Percentiles rank a stretch among this genome's conserved stretches.
Evolutionary conservation across 768 basidiomycete genomes (phyloP).

Genomic region (Suillus brevipes): DNA sequence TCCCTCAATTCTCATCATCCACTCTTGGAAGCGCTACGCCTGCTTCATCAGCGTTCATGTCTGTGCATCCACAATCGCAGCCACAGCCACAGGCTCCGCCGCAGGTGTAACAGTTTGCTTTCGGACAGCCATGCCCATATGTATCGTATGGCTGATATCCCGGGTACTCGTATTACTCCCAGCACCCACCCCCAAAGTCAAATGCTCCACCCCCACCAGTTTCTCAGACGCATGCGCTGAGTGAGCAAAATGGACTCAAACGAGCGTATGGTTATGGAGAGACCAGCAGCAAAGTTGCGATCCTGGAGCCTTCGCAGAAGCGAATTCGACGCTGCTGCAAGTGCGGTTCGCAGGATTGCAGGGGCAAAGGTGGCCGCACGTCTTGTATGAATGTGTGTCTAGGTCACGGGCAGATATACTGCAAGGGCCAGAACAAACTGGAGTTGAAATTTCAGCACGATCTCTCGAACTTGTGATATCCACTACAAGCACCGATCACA

Average conservation of each 20-base stretch:
- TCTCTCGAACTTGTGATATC: too few relatives aligned
- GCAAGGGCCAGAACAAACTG: too few relatives aligned
- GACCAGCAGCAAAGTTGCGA: constrained; percentile 24
- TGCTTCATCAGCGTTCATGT: constrained; percentile 14
- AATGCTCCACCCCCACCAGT: constrained; percentile 19
- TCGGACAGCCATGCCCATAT: constrained; percentile 32
- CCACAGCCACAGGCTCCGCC: constrained; percentile 28
- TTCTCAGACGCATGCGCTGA: constrained; percentile 25
- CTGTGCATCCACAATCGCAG: constrained; percentile 17
- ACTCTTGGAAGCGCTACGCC: constrained; percentile 9
- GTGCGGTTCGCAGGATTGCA: constrained; percentile 2
- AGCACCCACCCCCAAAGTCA: constrained; percentile 22
- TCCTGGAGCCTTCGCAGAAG: constrained; percentile 46
- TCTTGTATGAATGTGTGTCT: too few relatives aligned
- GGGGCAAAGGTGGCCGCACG: too few relatives aligned
- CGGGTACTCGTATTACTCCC: constrained; percentile 35
- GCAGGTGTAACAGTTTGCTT: constrained; percentile 22
- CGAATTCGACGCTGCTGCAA: constrained; percentile 81
- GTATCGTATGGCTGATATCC: constrained; percentile 36
- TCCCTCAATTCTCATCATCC: constrained; percentile 9
- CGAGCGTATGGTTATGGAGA: constrained; percentile 30
- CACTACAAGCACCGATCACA: too few relatives aligned
- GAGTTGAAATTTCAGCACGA: too few relatives aligned
- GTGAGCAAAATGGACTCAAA: constrained; percentile 30
- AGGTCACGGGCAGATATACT: too few relatives aligned